phyloP scores from a whole-genome alignment of 495 filamentous ascomycete species.

The Entonaema liquescens region DNA sequence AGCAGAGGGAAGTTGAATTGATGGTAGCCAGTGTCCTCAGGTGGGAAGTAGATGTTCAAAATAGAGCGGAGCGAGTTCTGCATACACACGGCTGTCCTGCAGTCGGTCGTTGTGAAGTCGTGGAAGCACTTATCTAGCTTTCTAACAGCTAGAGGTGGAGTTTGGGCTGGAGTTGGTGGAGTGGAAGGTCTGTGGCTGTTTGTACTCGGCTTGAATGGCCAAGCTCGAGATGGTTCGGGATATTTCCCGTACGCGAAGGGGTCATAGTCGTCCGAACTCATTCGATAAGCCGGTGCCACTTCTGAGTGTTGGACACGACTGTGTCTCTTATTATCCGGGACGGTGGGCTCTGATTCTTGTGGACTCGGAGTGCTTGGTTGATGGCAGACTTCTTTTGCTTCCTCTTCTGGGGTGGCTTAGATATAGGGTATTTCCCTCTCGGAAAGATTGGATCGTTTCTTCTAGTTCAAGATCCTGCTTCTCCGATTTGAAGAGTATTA shows the following conservation, averaged over 20 bases:
- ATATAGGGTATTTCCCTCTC: conserved; percentile 41
- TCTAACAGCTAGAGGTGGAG: conserved; percentile 17
- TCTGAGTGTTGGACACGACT: conserved; percentile 10
- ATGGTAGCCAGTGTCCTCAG: conserved; percentile 47
- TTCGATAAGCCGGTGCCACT: conserved; percentile 11
- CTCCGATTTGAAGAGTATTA: conserved; percentile 50
- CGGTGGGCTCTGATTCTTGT: not conserved
- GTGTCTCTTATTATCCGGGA: conserved; percentile 10
- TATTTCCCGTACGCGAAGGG: conserved; percentile 43
- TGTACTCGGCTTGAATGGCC: conserved; percentile 14
- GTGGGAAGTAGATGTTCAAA: conserved; percentile 49
- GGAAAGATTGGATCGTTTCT: conserved; percentile 46
- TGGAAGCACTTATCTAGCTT: conserved; percentile 43
- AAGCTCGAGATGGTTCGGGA: conserved; percentile 4
- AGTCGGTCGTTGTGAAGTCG: conserved; percentile 44
- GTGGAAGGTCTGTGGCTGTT: conserved; percentile 26
- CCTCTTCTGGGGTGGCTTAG: conserved; percentile 5
- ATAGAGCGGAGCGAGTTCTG: conserved; percentile 56
- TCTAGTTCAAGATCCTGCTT: conserved; percentile 42
- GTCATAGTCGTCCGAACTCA: conserved; percentile 44
- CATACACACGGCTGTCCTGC: conserved; percentile 51
- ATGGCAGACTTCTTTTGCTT: conserved; percentile 10
- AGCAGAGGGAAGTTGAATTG: conserved; percentile 49
- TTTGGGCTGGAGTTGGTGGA: conserved; percentile 43
- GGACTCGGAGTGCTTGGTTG: conserved; percentile 17